A percentile compares a stretch with the other conserved stretches of the same genome.
Evolutionary conservation across 1,284 basidiomycete species (phyloP).

Genomic region (Tylopilus orsonianus): DNA sequence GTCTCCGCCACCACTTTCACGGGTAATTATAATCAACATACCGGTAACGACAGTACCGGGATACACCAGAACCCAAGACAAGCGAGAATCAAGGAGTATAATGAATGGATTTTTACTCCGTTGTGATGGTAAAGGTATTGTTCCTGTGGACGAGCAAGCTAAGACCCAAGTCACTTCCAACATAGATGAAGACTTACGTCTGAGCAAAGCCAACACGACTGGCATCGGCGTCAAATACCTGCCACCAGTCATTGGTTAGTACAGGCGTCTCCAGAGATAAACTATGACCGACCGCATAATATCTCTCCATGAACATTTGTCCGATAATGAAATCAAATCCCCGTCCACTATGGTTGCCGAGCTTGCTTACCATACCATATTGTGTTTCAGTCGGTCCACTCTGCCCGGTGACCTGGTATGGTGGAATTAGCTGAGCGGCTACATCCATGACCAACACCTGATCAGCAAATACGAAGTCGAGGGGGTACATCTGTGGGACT

Average conservation of each 20-base stretch:
- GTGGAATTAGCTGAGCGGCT: neutral
- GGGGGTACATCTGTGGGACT: neutral
- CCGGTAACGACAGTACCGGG: too few relatives aligned
- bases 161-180: too few relatives aligned
- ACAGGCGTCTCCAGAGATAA: neutral
- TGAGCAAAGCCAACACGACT: conserved; percentile 26
- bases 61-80: too few relatives aligned
- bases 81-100: too few relatives aligned
- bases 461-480: neutral
- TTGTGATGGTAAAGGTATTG: too few relatives aligned
- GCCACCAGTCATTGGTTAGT: neutral
- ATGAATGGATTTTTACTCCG: too few relatives aligned
- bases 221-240: conserved; percentile 27
- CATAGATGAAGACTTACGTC: too few relatives aligned
- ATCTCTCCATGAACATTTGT: conserved; percentile 30
- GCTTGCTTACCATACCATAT: neutral
- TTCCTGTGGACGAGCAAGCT: too few relatives aligned
- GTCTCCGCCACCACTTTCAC: too few relatives aligned
- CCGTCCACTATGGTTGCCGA: conserved; percentile 12
- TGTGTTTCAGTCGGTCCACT: too few relatives aligned
- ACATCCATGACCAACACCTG: neutral
- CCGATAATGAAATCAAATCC: conserved; percentile 29
- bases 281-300: conserved; percentile 16
- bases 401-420: neutral
- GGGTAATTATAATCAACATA: too few relatives aligned